phyloP scores from a whole-genome alignment of 2,329 filamentous ascomycete genomes.

The Botrytis pseudocinerea region DNA sequence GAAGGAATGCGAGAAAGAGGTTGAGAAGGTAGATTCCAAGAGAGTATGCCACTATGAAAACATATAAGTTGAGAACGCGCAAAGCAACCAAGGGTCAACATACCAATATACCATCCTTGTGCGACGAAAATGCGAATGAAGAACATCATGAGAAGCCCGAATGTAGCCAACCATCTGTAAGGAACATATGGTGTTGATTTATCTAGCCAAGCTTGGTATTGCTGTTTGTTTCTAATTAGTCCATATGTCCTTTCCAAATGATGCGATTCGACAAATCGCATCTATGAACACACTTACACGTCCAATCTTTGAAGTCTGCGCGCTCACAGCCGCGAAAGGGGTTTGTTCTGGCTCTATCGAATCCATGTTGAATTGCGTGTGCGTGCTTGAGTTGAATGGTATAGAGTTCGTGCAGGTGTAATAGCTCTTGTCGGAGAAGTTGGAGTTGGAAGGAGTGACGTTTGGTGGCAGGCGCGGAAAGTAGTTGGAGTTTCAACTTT shows the following conservation, averaged over 20 bases:
- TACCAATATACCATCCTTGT: slow-evolving; percentile 99
- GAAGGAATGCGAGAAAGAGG: slow-evolving; percentile 96
- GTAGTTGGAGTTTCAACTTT: slow-evolving; percentile 6
- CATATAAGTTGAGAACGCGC: slow-evolving; percentile 2
- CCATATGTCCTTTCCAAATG: background rate
- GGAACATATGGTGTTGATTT: slow-evolving; percentile 85
- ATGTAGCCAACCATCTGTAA: slow-evolving; percentile 91
- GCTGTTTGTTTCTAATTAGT: slow-evolving; percentile 51
- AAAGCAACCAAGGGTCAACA: slow-evolving; percentile 30
- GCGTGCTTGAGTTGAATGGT: background rate
- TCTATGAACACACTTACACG: slow-evolving; percentile 56
- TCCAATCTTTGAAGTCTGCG: slow-evolving; percentile 75
- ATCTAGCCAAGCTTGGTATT: slow-evolving; percentile 93
- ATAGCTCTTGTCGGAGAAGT: background rate
- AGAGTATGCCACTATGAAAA: slow-evolving; percentile 79
- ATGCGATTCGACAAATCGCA: slow-evolving; percentile 4
- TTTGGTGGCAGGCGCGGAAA: slow-evolving; percentile 7
- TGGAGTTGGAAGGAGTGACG: background rate
- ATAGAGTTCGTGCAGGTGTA: background rate
- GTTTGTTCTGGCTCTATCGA: slow-evolving; percentile 83
- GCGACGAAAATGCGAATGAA: slow-evolving; percentile 86
- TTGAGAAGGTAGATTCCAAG: slow-evolving; percentile 98
- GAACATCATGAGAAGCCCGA: slow-evolving; percentile 72
- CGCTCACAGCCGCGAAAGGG: slow-evolving; percentile 85
- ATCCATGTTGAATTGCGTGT: slow-evolving; percentile 62